These are phyloP conservation scores for Penicillium silybi DNA, from an alignment of 495 filamentous ascomycete genomes.

Conservation along the genomic window DNA sequence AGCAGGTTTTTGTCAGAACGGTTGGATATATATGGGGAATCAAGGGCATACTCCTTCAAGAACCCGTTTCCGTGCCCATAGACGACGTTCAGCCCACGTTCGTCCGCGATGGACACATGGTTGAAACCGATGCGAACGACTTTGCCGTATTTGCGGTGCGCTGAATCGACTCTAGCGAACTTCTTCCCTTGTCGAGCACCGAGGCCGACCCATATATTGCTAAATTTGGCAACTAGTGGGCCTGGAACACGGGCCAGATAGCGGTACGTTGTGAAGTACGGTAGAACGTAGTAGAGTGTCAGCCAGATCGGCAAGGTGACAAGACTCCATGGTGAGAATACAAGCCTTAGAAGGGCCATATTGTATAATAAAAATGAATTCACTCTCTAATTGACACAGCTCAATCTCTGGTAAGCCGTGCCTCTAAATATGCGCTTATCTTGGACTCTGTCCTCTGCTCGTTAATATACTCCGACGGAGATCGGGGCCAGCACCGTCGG, in stretches of 20 bases:
- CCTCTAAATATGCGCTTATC: not conserved
- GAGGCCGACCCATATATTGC: slow-evolving; percentile 24
- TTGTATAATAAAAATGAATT: not conserved
- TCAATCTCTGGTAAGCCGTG: not conserved
- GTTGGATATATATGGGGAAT: not conserved
- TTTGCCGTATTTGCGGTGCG: slow-evolving; percentile 40
- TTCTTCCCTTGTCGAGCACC: slow-evolving; percentile 20
- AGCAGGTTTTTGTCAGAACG: not conserved
- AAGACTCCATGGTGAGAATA: slow-evolving; percentile 15
- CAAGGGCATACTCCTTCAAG: slow-evolving; percentile 49
- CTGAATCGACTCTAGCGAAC: slow-evolving; percentile 27
- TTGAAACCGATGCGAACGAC: slow-evolving; percentile 35
- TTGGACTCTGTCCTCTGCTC: not conserved
- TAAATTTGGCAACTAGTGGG: slow-evolving; percentile 20
- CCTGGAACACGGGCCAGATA: slow-evolving; percentile 16
- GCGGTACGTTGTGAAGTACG: slow-evolving; percentile 17
- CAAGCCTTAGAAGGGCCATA: slow-evolving; percentile 12
- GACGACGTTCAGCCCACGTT: slow-evolving; percentile 24
- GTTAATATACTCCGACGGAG: not conserved
- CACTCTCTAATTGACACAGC: not conserved
- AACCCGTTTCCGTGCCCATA: slow-evolving; percentile 58
- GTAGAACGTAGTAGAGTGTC: slow-evolving; percentile 19
- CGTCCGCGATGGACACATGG: slow-evolving; percentile 32
- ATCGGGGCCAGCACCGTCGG: not conserved
- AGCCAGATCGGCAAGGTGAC: slow-evolving; percentile 13